Conservation (phyloP, 768 basidiomycete genomes). For the Udeniomyces megalosporus region DNA sequence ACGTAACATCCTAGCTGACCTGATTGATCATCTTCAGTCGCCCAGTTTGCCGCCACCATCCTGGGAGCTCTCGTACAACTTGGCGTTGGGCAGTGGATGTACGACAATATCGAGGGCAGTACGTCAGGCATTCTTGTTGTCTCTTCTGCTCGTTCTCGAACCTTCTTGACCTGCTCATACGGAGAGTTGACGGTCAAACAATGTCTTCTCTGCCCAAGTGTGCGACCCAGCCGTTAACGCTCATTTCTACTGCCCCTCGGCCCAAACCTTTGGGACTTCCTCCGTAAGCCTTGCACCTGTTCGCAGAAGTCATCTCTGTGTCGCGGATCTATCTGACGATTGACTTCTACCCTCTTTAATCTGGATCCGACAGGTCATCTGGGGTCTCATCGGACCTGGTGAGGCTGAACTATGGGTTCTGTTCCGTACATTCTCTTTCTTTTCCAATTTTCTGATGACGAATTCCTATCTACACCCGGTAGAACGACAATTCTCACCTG, state of each 20-base stretch:
- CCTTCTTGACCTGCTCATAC: not conserved
- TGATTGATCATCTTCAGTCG: not conserved
- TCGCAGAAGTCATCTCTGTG: too few relatives aligned
- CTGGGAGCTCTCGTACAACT: conserved; percentile 5
- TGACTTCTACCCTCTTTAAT: too few relatives aligned
- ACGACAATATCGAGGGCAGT: conserved; percentile 1
- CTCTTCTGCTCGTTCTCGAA: not conserved
- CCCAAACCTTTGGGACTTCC: conserved; percentile 3
- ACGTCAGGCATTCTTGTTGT: not conserved
- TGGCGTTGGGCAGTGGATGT: conserved; percentile 5
- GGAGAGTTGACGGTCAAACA: too few relatives aligned
- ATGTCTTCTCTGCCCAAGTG: not conserved
- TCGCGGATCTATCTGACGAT: too few relatives aligned
- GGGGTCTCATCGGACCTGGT: not conserved
- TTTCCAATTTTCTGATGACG: not conserved
- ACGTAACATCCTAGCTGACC: not conserved
- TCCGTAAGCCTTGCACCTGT: not conserved
- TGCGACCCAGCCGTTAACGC: not conserved
- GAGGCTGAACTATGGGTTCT: not conserved
- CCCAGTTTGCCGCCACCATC: not conserved
- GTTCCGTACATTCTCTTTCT: not conserved
- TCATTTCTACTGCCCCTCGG: conserved; percentile 9
- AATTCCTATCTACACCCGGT: not conserved
- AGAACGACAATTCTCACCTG: conserved; percentile 1
- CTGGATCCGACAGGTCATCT: not conserved